These are phyloP conservation scores for Metschnikowia sp. DNA, from an alignment of 805 yeast species.

Conservation along the genomic window DNA sequence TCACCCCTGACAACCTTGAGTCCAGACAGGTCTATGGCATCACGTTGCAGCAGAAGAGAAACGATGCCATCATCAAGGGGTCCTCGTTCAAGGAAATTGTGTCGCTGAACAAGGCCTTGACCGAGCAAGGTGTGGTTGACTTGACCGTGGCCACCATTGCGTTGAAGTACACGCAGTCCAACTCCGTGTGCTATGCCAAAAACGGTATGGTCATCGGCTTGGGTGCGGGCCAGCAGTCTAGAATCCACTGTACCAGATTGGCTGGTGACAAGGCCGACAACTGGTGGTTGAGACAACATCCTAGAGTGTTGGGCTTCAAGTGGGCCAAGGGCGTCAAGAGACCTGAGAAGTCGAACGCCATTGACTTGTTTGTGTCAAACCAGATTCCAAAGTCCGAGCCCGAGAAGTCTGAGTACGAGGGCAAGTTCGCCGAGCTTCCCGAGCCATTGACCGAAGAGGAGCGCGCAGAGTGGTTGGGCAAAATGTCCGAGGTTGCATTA, in stretches of 20 bases:
- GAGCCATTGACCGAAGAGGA: constrained; percentile 77
- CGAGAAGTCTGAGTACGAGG: constrained; percentile 86
- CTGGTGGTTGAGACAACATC: constrained; percentile 99
- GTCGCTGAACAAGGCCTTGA: constrained; percentile 77
- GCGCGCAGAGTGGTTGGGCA: constrained; percentile 80
- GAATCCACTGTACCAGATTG: constrained; percentile 98
- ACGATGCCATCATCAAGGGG: constrained; percentile 92
- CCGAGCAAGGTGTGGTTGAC: constrained; percentile 91
- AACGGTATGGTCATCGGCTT: constrained; percentile 99
- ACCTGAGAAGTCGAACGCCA: constrained; percentile 97
- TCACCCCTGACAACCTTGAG: constrained; percentile 75
- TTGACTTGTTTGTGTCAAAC: constrained; percentile 86
- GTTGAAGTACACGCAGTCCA: constrained; percentile 95
- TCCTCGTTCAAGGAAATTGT: constrained; percentile 90
- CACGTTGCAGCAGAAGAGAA: constrained; percentile 92
- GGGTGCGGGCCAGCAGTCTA: constrained; percentile 99
- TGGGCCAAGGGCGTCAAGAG: constrained; percentile 99
- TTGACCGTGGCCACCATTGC: constrained; percentile 97
- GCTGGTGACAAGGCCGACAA: constrained; percentile 99
- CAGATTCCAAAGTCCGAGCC: constrained; percentile 92
- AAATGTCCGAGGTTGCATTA: constrained; percentile 82
- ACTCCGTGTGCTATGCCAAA: constrained; percentile 97
- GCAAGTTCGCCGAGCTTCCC: constrained; percentile 83
- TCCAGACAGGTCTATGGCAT: constrained; percentile 96
- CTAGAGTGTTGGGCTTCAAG: constrained; percentile 83